Evolutionary conservation across 306 rosid species (phyloP), one percentile per base, ranked within the genome.

Genomic region (Ormosia emarginata): DNA sequence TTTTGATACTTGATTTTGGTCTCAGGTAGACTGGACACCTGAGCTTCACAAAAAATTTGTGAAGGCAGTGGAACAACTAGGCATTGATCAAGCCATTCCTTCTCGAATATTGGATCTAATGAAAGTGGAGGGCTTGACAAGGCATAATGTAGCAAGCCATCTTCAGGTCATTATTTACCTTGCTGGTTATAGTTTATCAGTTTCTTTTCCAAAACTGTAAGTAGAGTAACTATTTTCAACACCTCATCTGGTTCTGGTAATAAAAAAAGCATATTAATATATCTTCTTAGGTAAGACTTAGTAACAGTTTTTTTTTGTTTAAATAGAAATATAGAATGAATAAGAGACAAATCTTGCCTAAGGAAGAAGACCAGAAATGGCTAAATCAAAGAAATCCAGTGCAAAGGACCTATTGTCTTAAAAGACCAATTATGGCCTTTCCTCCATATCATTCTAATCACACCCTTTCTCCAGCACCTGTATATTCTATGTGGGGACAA

Each of bases 141-240:
- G 98, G 91, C 98, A 93, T 86, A 93, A 95, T 76, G 94, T 95
- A 29, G 98, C 98, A 79, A 95, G 98, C 81, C 99, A 95, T 84
- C 98, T 95, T 69, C 99, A 93, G 97, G 98, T 93, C 78, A 24
- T 86, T 79, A 6, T 52, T 67, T 79, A 71, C 24, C 40, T 64
- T 44, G 46, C 36, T 70, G 55, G 4, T 68, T 74, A 4, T 56
- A 49, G 33, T 66, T 33, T 30, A 40, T 67, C 3, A 9, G 8
- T 43, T 36, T 79, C 13, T 43, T 77, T 50, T 58, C 52, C 65
- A 67, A 78, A 24, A 30, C 41, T 17, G 32, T 12, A 24, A 24
- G 24, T 2, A 24, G 56, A 72, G 15, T 69, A 46, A n/a, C n/a
- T 50, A 55, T 63, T 62, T 57, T 70, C 55, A 41, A 46, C 39